Percentiles rank a stretch among this genome's conserved stretches.
phyloP scores from a whole-genome alignment of 2,329 filamentous ascomycete genomes.

The Botrytis elliptica region DNA sequence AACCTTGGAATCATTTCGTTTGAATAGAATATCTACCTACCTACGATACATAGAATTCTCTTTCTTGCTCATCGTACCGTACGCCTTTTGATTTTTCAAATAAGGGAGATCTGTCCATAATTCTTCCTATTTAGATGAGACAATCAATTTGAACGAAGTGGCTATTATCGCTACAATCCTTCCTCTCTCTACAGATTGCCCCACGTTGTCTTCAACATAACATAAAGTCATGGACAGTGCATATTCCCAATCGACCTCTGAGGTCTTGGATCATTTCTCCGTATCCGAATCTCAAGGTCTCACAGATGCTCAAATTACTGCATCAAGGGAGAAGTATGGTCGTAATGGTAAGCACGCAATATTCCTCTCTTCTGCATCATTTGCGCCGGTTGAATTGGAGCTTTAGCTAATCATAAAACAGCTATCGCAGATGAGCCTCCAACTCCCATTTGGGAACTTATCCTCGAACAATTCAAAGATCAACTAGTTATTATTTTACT shows the following conservation, averaged over 20 bases:
- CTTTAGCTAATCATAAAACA: constrained; percentile 40
- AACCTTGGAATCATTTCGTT: neutral
- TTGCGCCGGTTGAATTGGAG: constrained; percentile 22
- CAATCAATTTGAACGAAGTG: constrained; percentile 21
- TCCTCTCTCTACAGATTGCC: constrained; percentile 4
- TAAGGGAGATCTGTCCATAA: constrained; percentile 16
- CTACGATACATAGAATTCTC: neutral
- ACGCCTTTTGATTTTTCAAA: neutral
- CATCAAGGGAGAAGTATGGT: constrained; percentile 58
- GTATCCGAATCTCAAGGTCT: constrained; percentile 57
- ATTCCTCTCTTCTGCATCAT: neutral
- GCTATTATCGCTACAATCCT: constrained; percentile 23
- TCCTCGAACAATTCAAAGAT: constrained; percentile 98
- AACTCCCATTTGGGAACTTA: constrained; percentile 92
- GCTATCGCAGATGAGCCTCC: constrained; percentile 85
- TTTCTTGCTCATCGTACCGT: neutral
- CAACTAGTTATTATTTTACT: constrained; percentile 95
- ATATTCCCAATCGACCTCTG: constrained; percentile 55
- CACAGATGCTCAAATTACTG: constrained; percentile 56
- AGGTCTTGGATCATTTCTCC: constrained; percentile 58
- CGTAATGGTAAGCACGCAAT: constrained; percentile 57
- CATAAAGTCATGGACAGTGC: constrained; percentile 57
- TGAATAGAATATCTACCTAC: neutral
- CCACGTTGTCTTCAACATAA: constrained; percentile 15
- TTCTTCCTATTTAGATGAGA: constrained; percentile 20